phyloP scores from a whole-genome alignment of 1,139 yeast genomes.

The Nematodospora anomalae region DNA sequence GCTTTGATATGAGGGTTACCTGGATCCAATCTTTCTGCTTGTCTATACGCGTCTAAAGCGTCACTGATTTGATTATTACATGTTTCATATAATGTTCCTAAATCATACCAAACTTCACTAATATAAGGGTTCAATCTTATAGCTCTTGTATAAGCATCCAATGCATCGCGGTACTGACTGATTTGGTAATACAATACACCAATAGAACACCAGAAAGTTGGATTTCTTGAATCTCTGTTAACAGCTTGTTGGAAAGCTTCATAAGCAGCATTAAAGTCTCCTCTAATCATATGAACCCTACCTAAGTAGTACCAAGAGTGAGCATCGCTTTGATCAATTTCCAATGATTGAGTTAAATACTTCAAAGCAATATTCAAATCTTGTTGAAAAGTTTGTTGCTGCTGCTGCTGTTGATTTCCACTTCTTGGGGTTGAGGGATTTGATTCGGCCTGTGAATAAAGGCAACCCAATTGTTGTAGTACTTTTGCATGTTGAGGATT shows the following conservation, averaged over 20 bases:
- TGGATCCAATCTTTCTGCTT: conserved; percentile 94
- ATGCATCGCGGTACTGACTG: conserved; percentile 92
- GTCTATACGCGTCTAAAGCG: conserved; percentile 94
- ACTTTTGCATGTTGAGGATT: conserved; percentile 96
- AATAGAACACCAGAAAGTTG: conserved; percentile 98
- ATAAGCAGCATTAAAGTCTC: conserved; percentile 93
- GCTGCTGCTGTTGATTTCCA: conserved; percentile 7
- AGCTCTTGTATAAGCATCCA: conserved; percentile 96
- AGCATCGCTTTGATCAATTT: conserved; percentile 87
- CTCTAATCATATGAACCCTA: conserved; percentile 93
- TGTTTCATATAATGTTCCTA: conserved; percentile 94
- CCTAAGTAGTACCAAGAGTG: conserved; percentile 97
- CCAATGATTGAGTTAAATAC: conserved; percentile 81
- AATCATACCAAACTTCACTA: conserved; percentile 97
- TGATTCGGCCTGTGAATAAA: conserved; percentile 76
- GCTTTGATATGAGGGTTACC: conserved; percentile 92
- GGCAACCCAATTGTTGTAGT: conserved; percentile 92
- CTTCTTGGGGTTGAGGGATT: conserved; percentile 22
- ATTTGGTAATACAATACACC: conserved; percentile 96
- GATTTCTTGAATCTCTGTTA: conserved; percentile 91
- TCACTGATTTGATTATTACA: conserved; percentile 94
- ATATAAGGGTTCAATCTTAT: conserved; percentile 93
- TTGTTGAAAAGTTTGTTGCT: conserved; percentile 40
- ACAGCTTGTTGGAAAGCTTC: conserved; percentile 99
- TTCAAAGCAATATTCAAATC: conserved; percentile 83